A percentile compares a stretch with the other conserved stretches of the same genome.
These are phyloP conservation scores for Millerozyma acaciae DNA, from an alignment of 805 yeast genomes.

Conservation along the genomic window DNA sequence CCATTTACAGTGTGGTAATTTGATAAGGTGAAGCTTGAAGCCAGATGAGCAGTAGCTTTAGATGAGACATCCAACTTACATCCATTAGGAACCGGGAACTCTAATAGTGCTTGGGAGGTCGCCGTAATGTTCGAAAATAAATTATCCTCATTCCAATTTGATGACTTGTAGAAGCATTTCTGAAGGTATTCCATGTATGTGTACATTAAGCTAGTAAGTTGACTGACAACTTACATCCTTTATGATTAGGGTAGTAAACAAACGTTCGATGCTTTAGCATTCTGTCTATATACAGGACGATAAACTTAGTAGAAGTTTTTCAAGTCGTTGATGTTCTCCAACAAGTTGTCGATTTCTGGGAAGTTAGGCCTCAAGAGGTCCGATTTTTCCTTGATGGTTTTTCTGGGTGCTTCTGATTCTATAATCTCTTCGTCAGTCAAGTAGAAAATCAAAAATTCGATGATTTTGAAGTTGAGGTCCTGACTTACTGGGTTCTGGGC, in stretches of 20 bases:
- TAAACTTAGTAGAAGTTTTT: constrained; percentile 14
- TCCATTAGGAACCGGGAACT: constrained; percentile 71
- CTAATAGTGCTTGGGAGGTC: constrained; percentile 66
- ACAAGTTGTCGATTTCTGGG: constrained; percentile 37
- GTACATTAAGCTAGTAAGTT: constrained; percentile 44
- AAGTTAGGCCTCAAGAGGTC: constrained; percentile 33
- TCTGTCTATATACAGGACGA: constrained; percentile 4
- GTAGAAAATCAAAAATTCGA: constrained; percentile 69
- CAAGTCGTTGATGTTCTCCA: constrained; percentile 33
- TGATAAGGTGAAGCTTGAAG: constrained; percentile 67
- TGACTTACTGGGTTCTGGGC: constrained; percentile 27
- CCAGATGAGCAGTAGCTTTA: constrained; percentile 63
- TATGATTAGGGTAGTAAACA: too few relatives aligned
- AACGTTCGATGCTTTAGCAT: too few relatives aligned
- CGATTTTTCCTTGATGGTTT: constrained; percentile 27
- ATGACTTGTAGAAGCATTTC: constrained; percentile 61
- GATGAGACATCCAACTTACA: constrained; percentile 63
- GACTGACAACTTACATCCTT: too few relatives aligned
- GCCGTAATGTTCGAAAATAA: constrained; percentile 71
- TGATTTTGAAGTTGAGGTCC: constrained; percentile 55
- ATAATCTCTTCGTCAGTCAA: constrained; percentile 50
- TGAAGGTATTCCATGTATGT: constrained; percentile 85
- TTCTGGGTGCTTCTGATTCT: constrained; percentile 4
- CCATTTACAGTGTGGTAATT: constrained; percentile 69
- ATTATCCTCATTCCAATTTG: constrained; percentile 78